Base-by-base conservation (phyloP, 805 yeast species). In the Hanseniaspora occidentalis region DNA sequence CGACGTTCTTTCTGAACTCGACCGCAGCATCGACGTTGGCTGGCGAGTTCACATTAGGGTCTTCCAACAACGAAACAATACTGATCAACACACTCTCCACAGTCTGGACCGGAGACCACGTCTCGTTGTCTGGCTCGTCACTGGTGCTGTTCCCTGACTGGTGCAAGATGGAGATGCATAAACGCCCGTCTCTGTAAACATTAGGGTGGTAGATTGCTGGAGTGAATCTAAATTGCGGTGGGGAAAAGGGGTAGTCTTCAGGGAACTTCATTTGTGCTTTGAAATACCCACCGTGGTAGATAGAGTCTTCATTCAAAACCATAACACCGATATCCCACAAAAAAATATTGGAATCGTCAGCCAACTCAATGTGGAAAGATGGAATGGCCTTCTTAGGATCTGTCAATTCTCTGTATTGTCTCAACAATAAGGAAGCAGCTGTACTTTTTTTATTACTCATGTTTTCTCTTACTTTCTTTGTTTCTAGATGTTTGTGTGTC, bases 11-110 rank as follows among this genome's bases (percentile, higher is more conserved):
- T 53, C 95, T 71, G 73, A 84, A 86, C 51, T 82, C 84, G 35
- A 86, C 85, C 16, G 95, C 83, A 14, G 97, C 97, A 60, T 89
- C 97, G 38, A 89, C 88, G 60, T 89, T 89, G 5, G 97, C 97
- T 6, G 97, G 96, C 1, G 95, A 84, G 45, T 77, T 74, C 44
- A 84, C 79, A 63, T 89, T 89, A 40, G 97, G 97, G 59, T 89
- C 96, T 54, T 86, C 95, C 51, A 89, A 70, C 39, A 89, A 70
- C 7, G 96, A 85, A 16, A 89, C 82, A 48, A 89, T 88, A 25
- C 95, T 83, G 41, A 89, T 81, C 53, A 89, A 71, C 8, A 89
- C 95, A 24, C 83, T 69, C 62, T 89, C 96, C 8, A 85, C 96
- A 19, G 92, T 80, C 65, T 88, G 96, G 2, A 84, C 92, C 2